Evolutionary conservation across 176 grass and related monocot genomes (phyloP), one percentile per base, ranked within the genome.

Genomic region (Themeda triandra): DNA sequence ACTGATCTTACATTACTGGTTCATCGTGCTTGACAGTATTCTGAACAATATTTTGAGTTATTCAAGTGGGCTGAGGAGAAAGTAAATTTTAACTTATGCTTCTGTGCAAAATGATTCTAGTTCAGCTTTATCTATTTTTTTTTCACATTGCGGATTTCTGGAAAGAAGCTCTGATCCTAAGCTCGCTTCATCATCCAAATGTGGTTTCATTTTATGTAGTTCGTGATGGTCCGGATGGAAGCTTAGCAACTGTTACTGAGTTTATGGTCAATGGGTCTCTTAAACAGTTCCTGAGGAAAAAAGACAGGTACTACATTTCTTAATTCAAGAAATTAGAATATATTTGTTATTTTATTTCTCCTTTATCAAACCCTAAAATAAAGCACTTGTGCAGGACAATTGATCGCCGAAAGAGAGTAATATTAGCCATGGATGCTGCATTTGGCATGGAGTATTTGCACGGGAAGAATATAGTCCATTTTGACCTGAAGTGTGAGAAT

Each of bases 361-460:
- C 23, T 79, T 36, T n/a, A 32, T 73, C 12, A 19, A 79, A 62
- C 73, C 83, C 68, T 80, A 75, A 87, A 71, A n/a, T 75, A 46
- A 69, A 76, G 13, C 13, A 58, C 67, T 49, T 90, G 10, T 44
- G 30, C 79, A 99, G 96, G 84, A 99, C 96, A 75, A 92, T 99
- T 62, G 96, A 99, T 90, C 93, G 96, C 14, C 85, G 96, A 24
- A 99, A 99, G 83, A 92, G 96, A 85, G 82, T 99, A 81, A 96
- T 99, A 84, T 89, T 99, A 85, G 91, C 96, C 13, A 99, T 96
- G 96, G 96, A 94, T 89, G 87, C 89, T 77, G 96, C 96, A 81
- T 99, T 96, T 86, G 96, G 96, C 54, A 99, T 99, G 96, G 96
- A 99, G 83, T 99, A 99, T 95, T 90, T 99, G 87, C 96, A 99